Evolutionary conservation across 2,329 filamentous ascomycete species (phyloP).

Genomic region (Eutypella sp.): DNA sequence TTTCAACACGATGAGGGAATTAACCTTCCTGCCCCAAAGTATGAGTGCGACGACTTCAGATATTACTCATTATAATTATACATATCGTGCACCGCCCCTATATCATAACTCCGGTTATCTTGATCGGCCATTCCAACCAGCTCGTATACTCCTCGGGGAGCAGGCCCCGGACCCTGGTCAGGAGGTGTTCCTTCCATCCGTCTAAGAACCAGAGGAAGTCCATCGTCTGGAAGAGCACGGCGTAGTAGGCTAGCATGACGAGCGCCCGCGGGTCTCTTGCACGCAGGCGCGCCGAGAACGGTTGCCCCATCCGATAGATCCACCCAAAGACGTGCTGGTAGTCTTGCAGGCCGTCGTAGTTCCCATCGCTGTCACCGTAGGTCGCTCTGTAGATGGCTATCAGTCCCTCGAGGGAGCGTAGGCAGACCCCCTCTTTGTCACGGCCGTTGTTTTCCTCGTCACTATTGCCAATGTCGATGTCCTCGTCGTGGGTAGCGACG

Average conservation of each 20-base stretch:
- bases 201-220: conserved; percentile 3
- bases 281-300: conserved; percentile 21
- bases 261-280: conserved; percentile 22
- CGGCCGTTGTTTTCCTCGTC: neutral
- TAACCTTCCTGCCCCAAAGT: too few relatives aligned
- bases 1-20: too few relatives aligned
- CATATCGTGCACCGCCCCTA: too few relatives aligned
- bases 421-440: neutral
- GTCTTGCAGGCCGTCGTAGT: conserved; percentile 10
- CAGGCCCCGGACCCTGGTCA: neutral
- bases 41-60: too few relatives aligned
- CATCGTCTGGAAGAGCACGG: conserved; percentile 1
- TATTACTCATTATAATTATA: too few relatives aligned
- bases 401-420: neutral
- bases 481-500: neutral
- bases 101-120: neutral
- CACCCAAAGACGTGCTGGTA: conserved; percentile 22
- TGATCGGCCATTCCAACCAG: conserved; percentile 1
- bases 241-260: conserved; percentile 5
- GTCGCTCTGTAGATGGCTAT: conserved; percentile 1
- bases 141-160: neutral
- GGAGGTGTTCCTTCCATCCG: conserved; percentile 5
- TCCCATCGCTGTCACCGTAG: conserved; percentile 10
- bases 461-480: neutral
- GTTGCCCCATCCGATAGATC: conserved; percentile 24